Evolutionary conservation across 2,329 filamentous ascomycete species (phyloP).

Genomic region (Macrophomina tecta): DNA sequence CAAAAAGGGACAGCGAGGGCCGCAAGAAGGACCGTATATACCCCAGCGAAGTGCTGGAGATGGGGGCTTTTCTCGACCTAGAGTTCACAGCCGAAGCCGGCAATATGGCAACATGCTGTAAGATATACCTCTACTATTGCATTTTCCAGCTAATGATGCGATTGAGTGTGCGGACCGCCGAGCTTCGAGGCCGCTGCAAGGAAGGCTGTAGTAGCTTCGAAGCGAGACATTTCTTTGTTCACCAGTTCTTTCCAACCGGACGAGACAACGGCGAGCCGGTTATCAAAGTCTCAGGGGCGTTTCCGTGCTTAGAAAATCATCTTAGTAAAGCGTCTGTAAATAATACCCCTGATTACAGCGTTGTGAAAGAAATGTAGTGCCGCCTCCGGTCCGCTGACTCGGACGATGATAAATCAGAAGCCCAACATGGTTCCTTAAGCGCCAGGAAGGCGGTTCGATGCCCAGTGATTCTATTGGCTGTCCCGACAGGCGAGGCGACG

Average conservation of each 20-base stretch:
- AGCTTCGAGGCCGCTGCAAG: conserved; percentile 30
- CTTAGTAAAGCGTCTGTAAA: too few species aligned
- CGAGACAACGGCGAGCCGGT: conserved; percentile 12
- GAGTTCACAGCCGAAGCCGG: conserved; percentile 15
- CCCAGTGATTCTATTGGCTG: too few species aligned
- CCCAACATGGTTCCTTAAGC: too few species aligned
- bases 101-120: conserved; percentile 29
- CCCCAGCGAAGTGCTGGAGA: neutral
- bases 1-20: neutral
- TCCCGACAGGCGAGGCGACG: too few species aligned
- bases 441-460: too few species aligned
- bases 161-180: conserved; percentile 31
- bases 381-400: too few species aligned
- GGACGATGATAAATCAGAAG: too few species aligned
- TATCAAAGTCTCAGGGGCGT: too few species aligned
- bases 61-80: conserved; percentile 16
- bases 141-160: neutral
- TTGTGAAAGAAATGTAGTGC: too few species aligned
- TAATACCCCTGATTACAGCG: too few species aligned
- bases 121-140: neutral
- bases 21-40: too few species aligned
- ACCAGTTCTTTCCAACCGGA: conserved; percentile 28
- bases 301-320: too few species aligned
- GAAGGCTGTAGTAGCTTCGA: conserved; percentile 23
- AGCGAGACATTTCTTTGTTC: conserved; percentile 27